phyloP scores from a whole-genome alignment of 225 moss, liverwort and hornwort genomes.

The Pseudisothecium myosuroides region DNA sequence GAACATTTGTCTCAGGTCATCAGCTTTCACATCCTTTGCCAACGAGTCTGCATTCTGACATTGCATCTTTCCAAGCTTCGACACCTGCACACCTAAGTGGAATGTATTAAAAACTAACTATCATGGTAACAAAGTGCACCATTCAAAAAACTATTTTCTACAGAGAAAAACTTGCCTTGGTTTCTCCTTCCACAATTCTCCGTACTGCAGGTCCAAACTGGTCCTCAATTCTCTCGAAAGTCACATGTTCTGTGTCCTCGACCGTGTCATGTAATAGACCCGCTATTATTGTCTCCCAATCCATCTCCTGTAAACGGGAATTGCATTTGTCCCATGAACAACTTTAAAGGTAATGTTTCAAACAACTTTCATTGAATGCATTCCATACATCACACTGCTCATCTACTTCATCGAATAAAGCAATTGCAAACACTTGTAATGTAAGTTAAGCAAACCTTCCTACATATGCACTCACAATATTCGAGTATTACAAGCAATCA shows the following conservation, averaged over 20 bases:
- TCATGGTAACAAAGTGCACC: neutral
- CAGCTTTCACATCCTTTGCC: slow-evolving; percentile 89
- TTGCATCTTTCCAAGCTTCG: slow-evolving; percentile 99
- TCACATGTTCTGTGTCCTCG: slow-evolving; percentile 92
- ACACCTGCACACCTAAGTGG: slow-evolving; percentile 49
- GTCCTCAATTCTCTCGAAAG: slow-evolving; percentile 89
- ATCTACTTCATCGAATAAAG: neutral
- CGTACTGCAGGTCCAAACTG: slow-evolving; percentile 91
- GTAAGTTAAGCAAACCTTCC: neutral
- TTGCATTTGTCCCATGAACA: neutral
- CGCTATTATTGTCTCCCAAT: slow-evolving; percentile 98
- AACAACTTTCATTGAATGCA: neutral
- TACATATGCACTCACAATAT: neutral
- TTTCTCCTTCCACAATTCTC: slow-evolving; percentile 99
- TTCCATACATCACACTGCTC: neutral
- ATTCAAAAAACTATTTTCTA: neutral
- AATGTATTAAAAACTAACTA: neutral
- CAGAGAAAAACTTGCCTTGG: slow-evolving; percentile 45
- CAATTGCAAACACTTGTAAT: neutral
- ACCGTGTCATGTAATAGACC: slow-evolving; percentile 95
- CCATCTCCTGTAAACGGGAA: slow-evolving; percentile 76
- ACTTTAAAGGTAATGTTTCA: neutral
- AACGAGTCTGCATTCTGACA: slow-evolving; percentile 65
- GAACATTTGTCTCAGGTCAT: slow-evolving; percentile 99
- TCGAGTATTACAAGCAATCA: neutral